Base-by-base conservation (phyloP, 2,329 filamentous ascomycete genomes). In the Daldinia sp. region DNA sequence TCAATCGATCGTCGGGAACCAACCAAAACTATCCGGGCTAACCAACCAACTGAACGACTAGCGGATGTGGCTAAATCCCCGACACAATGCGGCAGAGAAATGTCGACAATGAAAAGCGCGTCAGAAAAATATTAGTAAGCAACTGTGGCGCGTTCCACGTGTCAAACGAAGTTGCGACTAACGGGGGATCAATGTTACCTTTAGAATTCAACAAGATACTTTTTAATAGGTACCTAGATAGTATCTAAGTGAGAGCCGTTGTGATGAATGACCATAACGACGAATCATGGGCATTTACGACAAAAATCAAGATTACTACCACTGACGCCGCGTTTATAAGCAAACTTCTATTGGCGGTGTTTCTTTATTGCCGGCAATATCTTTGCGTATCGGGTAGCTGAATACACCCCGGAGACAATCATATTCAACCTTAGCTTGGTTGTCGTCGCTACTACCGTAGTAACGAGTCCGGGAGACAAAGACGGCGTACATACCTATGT, bases 1-100 rank as follows among this genome's bases (percentile, higher is more conserved):
- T 42, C 18, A 13, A n/a, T 13, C 26, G 33, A 50, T 39, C 37
- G 37, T 26, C 46, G 46, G 46, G 26, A 18, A 33, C 46, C 46
- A 51, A 51, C 46, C 46, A 51, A 33, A 51, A 51, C 26, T 51
- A 50, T 30, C 46, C 46, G 46, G 46, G 15, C 9, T 15, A 13
- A 51, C 46, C 15, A 51, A 33, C 46, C 46, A 50, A 9, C 35
- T 13, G 7, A 9, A 6, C 30, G n/a, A 30, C 46, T 30, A 30
- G 26, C 15, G 28, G 46, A 51, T 51, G 46, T 51, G 46, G 46
- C 46, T 51, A 51, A 50, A 30, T 9, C 13, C 46, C 46, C 46
- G 46, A 51, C 26, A 26, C 26, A 33, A 51, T 51, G 46, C 26
- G 46, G 26, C 7, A 30, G 26, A 50, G 6, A n/a, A 28, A 28